Percentiles rank a stretch among this genome's conserved stretches.
These are phyloP conservation scores for Cardamine chenopodiifolia DNA, from an alignment of 345 rosid species.

Conservation along the genomic window DNA sequence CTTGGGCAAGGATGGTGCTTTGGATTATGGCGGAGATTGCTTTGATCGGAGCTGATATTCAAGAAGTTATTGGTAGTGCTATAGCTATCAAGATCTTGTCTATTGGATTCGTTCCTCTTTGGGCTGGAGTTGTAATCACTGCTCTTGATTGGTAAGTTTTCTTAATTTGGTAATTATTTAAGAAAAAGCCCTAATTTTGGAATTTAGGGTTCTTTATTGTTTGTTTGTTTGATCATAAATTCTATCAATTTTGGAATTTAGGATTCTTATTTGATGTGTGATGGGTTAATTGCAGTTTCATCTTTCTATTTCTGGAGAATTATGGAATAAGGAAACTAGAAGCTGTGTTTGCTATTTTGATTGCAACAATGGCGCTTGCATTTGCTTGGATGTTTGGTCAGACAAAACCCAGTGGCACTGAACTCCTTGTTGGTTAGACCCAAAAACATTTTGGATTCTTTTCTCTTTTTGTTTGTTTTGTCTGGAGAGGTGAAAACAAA, in stretches of 20 bases:
- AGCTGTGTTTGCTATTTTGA: slow-evolving; percentile 83
- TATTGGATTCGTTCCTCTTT: slow-evolving; percentile 78
- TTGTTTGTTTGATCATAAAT: neutral
- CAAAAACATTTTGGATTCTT: neutral
- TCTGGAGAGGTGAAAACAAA: neutral
- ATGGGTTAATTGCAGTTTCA: slow-evolving; percentile 58
- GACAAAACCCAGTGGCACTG: slow-evolving; percentile 71
- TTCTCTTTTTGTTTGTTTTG: neutral
- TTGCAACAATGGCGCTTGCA: slow-evolving; percentile 84
- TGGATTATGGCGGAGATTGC: slow-evolving; percentile 98
- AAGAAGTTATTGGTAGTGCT: slow-evolving; percentile 96
- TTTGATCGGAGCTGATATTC: slow-evolving; percentile 89
- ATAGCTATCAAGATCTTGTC: slow-evolving; percentile 88
- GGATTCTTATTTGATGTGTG: slow-evolving; percentile 18
- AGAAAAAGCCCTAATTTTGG: neutral
- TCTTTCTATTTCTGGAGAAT: slow-evolving; percentile 90
- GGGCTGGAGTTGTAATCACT: slow-evolving; percentile 91
- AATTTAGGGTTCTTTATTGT: neutral
- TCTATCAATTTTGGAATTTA: neutral
- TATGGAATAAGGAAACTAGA: slow-evolving; percentile 94
- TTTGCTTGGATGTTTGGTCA: slow-evolving; percentile 99
- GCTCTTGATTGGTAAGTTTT: slow-evolving; percentile 76
- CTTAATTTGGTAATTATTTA: neutral
- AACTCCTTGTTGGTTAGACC: slow-evolving; percentile 70
- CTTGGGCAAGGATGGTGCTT: slow-evolving; percentile 76